A percentile compares a stretch with the other conserved stretches of the same genome.
phyloP scores from a whole-genome alignment of 495 filamentous ascomycete species.

The Ramalina peruviana region DNA sequence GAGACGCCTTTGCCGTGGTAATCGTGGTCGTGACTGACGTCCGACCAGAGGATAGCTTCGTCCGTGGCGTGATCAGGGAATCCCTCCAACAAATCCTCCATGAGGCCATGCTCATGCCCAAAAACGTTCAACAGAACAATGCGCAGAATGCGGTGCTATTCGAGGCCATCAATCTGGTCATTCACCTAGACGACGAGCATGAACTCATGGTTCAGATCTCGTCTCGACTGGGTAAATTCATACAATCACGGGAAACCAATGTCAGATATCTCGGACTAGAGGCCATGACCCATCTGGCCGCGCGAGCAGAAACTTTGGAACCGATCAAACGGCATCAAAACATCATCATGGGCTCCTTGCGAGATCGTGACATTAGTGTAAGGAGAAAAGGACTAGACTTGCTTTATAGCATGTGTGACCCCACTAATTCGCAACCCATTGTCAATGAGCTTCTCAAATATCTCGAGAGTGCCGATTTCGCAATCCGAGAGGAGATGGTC shows the following conservation, averaged over 20 bases:
- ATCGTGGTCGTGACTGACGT: constrained; percentile 6
- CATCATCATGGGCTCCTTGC: constrained; percentile 84
- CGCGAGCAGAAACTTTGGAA: constrained; percentile 84
- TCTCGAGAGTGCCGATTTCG: constrained; percentile 91
- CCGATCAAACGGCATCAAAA: constrained; percentile 97
- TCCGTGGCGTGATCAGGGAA: constrained; percentile 83
- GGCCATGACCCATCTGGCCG: constrained; percentile 96
- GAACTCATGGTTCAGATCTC: constrained; percentile 95
- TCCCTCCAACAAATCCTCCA: constrained; percentile 84
- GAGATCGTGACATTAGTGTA: constrained; percentile 95
- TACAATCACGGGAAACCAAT: constrained; percentile 92
- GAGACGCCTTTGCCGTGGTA: not conserved
- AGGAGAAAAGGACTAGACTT: constrained; percentile 89
- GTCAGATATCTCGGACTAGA: constrained; percentile 94
- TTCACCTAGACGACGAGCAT: constrained; percentile 95
- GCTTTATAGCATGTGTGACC: constrained; percentile 99
- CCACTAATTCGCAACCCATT: constrained; percentile 78
- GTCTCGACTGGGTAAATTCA: constrained; percentile 86
- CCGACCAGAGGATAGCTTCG: constrained; percentile 68
- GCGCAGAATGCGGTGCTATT: constrained; percentile 97
- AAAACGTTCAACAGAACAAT: constrained; percentile 99
- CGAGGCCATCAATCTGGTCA: constrained; percentile 96
- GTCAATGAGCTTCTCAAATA: constrained; percentile 90
- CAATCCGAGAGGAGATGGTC: constrained; percentile 97
- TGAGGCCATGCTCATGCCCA: constrained; percentile 79